These are phyloP conservation scores for Talaromyces rugulosus DNA, from an alignment of 2,329 filamentous ascomycete species.

Conservation along the genomic window DNA sequence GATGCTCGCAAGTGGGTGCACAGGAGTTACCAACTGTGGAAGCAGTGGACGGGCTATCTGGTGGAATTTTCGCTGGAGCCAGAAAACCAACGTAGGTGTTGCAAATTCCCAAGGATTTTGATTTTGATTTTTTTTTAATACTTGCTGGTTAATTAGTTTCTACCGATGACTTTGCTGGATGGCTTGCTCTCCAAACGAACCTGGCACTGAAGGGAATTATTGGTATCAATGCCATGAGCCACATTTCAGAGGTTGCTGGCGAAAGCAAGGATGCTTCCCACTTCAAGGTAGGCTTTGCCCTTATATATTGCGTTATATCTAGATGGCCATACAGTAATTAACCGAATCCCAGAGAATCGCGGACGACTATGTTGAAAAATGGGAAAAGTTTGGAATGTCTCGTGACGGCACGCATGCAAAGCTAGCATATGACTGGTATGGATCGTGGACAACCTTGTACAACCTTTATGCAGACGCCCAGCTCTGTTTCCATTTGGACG, in stretches of 20 bases:
- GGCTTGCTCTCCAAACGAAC: conserved; percentile 74
- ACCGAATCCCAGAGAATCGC: conserved; percentile 44
- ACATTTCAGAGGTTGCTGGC: conserved; percentile 61
- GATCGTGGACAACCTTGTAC: conserved; percentile 80
- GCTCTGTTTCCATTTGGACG: conserved; percentile 68
- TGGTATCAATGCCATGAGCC: conserved; percentile 73
- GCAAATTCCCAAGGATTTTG: background rate
- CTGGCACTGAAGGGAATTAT: conserved; percentile 80
- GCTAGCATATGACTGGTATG: conserved; percentile 73
- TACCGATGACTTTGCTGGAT: conserved; percentile 80
- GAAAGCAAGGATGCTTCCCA: conserved; percentile 48
- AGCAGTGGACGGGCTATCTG: conserved; percentile 74
- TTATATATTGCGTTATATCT: no score
- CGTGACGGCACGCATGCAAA: conserved; percentile 67
- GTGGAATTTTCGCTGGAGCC: conserved; percentile 72
- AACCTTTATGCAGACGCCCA: conserved; percentile 77
- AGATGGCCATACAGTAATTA: background rate
- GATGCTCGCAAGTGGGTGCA: conserved; percentile 62
- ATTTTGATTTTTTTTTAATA: background rate
- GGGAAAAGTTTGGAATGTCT: conserved; percentile 68
- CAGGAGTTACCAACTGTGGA: conserved; percentile 67
- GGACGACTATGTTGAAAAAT: conserved; percentile 65
- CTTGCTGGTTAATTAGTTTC: conserved; percentile 48
- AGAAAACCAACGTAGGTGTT: conserved; percentile 59
- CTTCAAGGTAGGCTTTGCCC: conserved; percentile 10